Evolutionary conservation across 2,329 filamentous ascomycete species (phyloP), one percentile per base, ranked within the genome.

Genomic region (Hypoxylon sp.): DNA sequence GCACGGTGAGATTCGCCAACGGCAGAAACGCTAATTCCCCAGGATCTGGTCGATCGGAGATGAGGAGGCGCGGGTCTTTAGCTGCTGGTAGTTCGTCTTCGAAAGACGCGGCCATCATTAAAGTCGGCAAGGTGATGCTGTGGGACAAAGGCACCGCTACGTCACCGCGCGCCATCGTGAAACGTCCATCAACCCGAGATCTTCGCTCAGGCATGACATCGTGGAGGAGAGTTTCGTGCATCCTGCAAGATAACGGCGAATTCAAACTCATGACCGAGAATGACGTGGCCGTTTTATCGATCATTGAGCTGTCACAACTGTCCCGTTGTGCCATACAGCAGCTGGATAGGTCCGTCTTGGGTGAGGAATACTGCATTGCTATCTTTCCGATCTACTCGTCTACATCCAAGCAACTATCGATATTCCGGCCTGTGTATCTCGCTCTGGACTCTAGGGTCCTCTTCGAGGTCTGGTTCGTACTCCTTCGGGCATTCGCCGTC

Each of bases 401-500:
- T 8, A 88, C 88, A 18, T 87, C 92, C 1, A 91, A 88, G 2
- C 86, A 91, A 16, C 83, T 95, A 59, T 91, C 91, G 5, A 87
- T 95, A 26, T 89, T 93, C 63, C 89, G 92, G n/a, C 95, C 96
- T 0, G 89, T 98, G 33, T 97, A 97, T 75, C 83, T 99, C 32
- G 91, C 93, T 2, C 80, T 97, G 45, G 95, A 98, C 71, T 94
- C 88, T 24, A 87, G 94, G 42, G 89, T 97, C 5, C 83, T 97
- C n/a, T 97, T 96, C 73, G 96, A 99, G 76, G 96, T 97, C 11
- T 99, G 96, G 96, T 95, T 97, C 73, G 94, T 97, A 5, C 82
- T 99, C 8, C 79, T 99, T 28, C 88, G 95, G 67, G 93, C 95
- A 0, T 97, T 97, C 77, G 93, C 95, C 0, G 90, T 97, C 46